Conservation (phyloP, 2,329 filamentous ascomycete species). For the Neoarthrinium moseri region DNA sequence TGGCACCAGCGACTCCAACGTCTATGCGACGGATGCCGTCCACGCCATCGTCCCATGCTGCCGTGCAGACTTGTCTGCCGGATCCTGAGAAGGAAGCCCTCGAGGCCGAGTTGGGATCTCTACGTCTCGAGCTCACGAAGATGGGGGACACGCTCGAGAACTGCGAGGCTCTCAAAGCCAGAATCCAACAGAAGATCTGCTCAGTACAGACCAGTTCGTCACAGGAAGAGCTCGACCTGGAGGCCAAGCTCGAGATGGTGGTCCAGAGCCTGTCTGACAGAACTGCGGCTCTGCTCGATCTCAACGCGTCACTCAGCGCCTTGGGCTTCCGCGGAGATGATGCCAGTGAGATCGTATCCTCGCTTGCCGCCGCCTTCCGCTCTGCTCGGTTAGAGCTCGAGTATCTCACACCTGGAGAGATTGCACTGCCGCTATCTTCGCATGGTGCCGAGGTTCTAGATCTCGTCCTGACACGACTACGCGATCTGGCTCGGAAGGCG, state of each 20-base stretch:
- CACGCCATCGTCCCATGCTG: slow-evolving; percentile 26
- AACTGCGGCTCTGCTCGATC: slow-evolving; percentile 42
- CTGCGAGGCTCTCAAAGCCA: slow-evolving; percentile 40
- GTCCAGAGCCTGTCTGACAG: slow-evolving; percentile 47
- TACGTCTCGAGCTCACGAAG: slow-evolving; percentile 48
- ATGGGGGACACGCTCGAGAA: slow-evolving; percentile 45
- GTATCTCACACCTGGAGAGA: slow-evolving; percentile 59
- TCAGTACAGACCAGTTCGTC: slow-evolving; percentile 11
- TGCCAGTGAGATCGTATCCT: slow-evolving; percentile 45
- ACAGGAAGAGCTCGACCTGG: slow-evolving; percentile 30
- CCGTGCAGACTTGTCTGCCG: slow-evolving; percentile 39
- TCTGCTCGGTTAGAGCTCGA: slow-evolving; percentile 60
- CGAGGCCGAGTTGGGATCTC: slow-evolving; percentile 45
- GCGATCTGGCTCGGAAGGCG: slow-evolving; percentile 43
- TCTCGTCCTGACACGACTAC: slow-evolving; percentile 49
- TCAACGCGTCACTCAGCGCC: slow-evolving; percentile 42
- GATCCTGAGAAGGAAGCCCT: slow-evolving; percentile 41
- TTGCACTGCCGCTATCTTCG: slow-evolving; percentile 49
- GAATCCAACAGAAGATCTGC: slow-evolving; percentile 23
- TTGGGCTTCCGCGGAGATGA: slow-evolving; percentile 53
- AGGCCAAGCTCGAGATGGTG: slow-evolving; percentile 40
- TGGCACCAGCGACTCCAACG: slow-evolving; percentile 34
- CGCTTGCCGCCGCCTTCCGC: slow-evolving; percentile 50
- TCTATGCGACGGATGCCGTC: slow-evolving; percentile 19
- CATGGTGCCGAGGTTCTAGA: slow-evolving; percentile 56